Base-by-base conservation (phyloP, 345 rosid species). In the Aquilaria sinensis region DNA sequence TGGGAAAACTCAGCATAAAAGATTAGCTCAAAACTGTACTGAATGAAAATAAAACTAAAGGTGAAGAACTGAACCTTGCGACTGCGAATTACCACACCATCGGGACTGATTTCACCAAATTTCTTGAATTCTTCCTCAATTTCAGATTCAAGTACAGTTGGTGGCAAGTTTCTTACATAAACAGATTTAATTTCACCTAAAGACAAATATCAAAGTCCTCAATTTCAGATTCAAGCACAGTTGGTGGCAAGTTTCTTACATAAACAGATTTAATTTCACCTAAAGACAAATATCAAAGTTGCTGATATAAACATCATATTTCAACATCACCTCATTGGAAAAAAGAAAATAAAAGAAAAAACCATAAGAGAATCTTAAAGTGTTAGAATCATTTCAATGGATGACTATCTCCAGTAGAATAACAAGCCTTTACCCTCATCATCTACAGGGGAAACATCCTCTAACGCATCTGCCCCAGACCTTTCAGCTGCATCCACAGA, bases 211-310 rank as follows among this genome's bases (percentile, higher is more conserved):
- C 23, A 23, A 23, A 23, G 23, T 75, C 88, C 68, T 72, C 85
- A 59, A 87, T 87, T 68, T 87, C 94, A 68, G 74, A 73, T 63
- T 79, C 90, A 54, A 85, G 78, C 51, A 77, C 79, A 32, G 70
- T 65, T 51, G 85, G 65, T 9, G 67, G 77, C 74, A 87, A 77
- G 76, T 84, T 87, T 65, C 82, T 75, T 62, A 87, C 94, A 48
- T 84, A 84, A 23, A 84, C 85, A 7, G 94, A 87, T 67, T 74
- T 82, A 72, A 84, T 72, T 56, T 84, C 94, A 64, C 77, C 94
- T 87, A 67, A 58, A 70, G 2, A 9, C 16, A 31, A 14, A 46
- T 53, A 45, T 23, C 23, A 23, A 23, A 23, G 23, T 23, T 23
- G 23, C 23, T 23, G 23, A 23, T 23, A 23, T 23, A 23, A 23